These are phyloP conservation scores for Globisporangium sylvaticum DNA, from an alignment of 352 stramenopile species.

Conservation along the genomic window DNA sequence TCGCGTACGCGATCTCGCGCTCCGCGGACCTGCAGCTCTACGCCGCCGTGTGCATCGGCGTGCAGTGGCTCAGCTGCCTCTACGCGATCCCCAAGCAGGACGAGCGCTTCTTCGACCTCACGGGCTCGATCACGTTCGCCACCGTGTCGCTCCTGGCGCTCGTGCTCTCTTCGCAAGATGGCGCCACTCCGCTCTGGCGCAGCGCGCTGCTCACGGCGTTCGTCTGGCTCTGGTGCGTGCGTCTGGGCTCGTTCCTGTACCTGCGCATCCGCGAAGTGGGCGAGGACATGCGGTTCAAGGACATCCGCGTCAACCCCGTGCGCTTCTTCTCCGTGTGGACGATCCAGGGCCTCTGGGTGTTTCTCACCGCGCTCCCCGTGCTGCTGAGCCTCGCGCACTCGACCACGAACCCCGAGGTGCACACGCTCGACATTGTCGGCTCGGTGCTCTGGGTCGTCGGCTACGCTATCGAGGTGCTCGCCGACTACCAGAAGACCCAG, in stretches of 20 bases:
- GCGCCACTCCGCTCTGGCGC: slow-evolving; percentile 33
- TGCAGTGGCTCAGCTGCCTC: slow-evolving; percentile 66
- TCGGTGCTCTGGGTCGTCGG: slow-evolving; percentile 38
- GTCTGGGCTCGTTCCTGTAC: slow-evolving; percentile 79
- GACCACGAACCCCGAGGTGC: slow-evolving; percentile 17
- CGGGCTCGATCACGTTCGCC: slow-evolving; percentile 71
- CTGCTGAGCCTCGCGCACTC: slow-evolving; percentile 48
- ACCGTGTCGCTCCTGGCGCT: slow-evolving; percentile 49
- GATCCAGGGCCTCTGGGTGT: slow-evolving; percentile 80
- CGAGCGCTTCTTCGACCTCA: slow-evolving; percentile 84
- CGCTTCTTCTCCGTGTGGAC: slow-evolving; percentile 78
- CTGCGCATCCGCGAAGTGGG: slow-evolving; percentile 59
- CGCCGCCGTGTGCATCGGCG: slow-evolving; percentile 40
- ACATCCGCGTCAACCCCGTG: slow-evolving; percentile 58
- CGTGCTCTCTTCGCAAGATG: slow-evolving; percentile 10
- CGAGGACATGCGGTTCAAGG: slow-evolving; percentile 70
- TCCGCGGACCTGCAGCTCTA: slow-evolving; percentile 44
- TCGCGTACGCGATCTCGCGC: slow-evolving; percentile 32
- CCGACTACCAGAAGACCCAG: slow-evolving; percentile 53
- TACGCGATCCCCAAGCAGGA: slow-evolving; percentile 65
- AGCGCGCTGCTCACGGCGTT: slow-evolving; percentile 51
- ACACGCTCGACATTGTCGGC: slow-evolving; percentile 41
- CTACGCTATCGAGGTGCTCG: slow-evolving; percentile 50
- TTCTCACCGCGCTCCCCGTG: slow-evolving; percentile 71
- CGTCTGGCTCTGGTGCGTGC: slow-evolving; percentile 75